A percentile compares a stretch with the other conserved stretches of the same genome.
Evolutionary conservation across 352 stramenopile genomes (phyloP).

Genomic region (Elongisporangium prolatum): DNA sequence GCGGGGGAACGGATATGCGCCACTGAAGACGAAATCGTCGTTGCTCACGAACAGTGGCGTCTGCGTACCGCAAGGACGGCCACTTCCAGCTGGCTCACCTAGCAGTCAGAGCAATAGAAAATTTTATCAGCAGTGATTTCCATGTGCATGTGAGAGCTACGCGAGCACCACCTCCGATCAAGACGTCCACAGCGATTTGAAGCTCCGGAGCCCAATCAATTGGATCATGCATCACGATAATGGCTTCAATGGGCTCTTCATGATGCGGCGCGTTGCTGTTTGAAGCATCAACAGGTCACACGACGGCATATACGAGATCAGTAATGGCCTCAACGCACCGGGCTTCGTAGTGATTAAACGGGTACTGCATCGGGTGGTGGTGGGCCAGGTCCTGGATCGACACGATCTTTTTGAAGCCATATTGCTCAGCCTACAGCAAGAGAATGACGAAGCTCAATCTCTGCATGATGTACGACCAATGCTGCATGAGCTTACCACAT

Average conservation of each 20-base stretch:
- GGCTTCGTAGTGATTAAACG: conserved; percentile 69
- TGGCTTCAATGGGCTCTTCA: conserved; percentile 72
- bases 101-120: not conserved
- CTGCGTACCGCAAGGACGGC: conserved; percentile 37
- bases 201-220: conserved; percentile 87
- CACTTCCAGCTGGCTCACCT: conserved; percentile 67
- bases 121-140: not conserved
- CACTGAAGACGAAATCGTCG: conserved; percentile 87
- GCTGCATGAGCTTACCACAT: conserved; percentile 37
- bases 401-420: conserved; percentile 84
- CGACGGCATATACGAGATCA: not conserved
- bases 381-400: conserved; percentile 66
- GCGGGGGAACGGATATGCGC: conserved; percentile 72
- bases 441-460: not conserved
- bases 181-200: conserved; percentile 86
- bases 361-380: conserved; percentile 74
- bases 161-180: conserved; percentile 47
- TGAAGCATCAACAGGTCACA: conserved; percentile 1
- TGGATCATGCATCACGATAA: conserved; percentile 90
- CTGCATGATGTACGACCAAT: not conserved
- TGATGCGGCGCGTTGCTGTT: conserved; percentile 42
- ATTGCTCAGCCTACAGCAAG: conserved; percentile 36
- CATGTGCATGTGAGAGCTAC: not conserved
- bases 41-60: conserved; percentile 84
- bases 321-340: conserved; percentile 25